Conservation (phyloP, 495 filamentous ascomycete genomes). For the Tuber brumale region DNA sequence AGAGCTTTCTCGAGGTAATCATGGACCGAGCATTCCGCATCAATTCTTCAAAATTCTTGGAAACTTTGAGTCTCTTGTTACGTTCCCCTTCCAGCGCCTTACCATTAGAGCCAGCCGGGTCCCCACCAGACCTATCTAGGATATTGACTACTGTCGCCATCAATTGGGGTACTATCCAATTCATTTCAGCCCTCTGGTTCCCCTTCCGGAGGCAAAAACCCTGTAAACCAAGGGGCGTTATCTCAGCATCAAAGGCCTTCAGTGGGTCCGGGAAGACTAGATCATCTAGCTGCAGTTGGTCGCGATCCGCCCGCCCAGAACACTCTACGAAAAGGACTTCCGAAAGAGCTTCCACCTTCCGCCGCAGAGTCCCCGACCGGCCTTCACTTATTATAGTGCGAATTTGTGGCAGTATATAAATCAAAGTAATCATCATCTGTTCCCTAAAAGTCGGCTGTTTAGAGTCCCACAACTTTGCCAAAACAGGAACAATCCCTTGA, state of each 20-base stretch:
- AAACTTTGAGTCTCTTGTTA: conserved; percentile 58
- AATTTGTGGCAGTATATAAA: conserved; percentile 58
- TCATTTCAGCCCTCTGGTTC: conserved; percentile 46
- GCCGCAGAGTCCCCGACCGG: conserved; percentile 23
- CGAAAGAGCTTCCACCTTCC: conserved; percentile 51
- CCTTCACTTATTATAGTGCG: conserved; percentile 44
- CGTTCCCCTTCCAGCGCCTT: conserved; percentile 28
- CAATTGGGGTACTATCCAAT: conserved; percentile 36
- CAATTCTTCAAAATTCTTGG: conserved; percentile 55
- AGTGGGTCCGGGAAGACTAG: conserved; percentile 51
- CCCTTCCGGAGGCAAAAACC: conserved; percentile 44
- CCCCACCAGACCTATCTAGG: conserved; percentile 33
- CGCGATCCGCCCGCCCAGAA: conserved; percentile 59
- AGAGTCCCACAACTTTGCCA: conserved; percentile 66
- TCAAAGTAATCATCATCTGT: conserved; percentile 62
- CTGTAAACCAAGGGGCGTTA: conserved; percentile 47
- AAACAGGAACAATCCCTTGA: conserved; percentile 59
- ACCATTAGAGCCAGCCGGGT: conserved; percentile 10
- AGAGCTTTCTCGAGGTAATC: conserved; percentile 53
- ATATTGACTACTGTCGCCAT: conserved; percentile 29
- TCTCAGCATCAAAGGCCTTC: conserved; percentile 41
- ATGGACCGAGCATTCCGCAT: conserved; percentile 55
- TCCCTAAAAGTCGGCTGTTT: conserved; percentile 55
- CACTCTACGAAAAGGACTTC: conserved; percentile 67
- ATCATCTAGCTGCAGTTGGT: conserved; percentile 71